These are phyloP conservation scores for Mortierella alpina DNA, from an alignment of 192 early-diverging fungal species.

Conservation along the genomic window DNA sequence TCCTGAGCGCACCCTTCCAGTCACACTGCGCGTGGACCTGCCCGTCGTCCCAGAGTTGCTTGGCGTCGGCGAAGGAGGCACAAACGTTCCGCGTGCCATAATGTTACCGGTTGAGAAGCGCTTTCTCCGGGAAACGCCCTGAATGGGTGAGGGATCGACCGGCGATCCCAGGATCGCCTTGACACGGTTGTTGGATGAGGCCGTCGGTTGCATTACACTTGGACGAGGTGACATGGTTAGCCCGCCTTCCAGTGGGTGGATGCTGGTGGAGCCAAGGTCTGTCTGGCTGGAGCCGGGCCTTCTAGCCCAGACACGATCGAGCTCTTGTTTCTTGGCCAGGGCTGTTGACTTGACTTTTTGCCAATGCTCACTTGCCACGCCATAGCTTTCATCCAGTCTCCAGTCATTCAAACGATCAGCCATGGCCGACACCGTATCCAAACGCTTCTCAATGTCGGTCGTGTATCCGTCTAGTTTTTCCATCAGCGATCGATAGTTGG, in stretches of 20 bases:
- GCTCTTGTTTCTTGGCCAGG: conserved; percentile 54
- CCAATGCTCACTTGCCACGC: conserved; percentile 60
- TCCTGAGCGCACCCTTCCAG: conserved; percentile 29
- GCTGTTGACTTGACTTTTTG: conserved; percentile 56
- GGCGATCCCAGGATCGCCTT: conserved; percentile 46
- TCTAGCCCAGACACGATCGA: conserved; percentile 39
- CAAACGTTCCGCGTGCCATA: conserved; percentile 23
- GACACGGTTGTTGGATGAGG: conserved; percentile 37
- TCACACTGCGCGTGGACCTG: not conserved
- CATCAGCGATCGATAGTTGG: conserved; percentile 15
- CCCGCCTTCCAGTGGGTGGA: conserved; percentile 25
- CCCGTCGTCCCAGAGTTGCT: not conserved
- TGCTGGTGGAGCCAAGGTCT: conserved; percentile 5
- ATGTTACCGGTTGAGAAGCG: conserved; percentile 43
- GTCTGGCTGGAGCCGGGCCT: not conserved
- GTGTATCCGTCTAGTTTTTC: conserved; percentile 30
- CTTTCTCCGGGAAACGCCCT: conserved; percentile 13
- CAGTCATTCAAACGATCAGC: conserved; percentile 51
- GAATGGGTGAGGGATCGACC: conserved; percentile 10
- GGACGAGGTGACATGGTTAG: conserved; percentile 5
- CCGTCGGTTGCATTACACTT: conserved; percentile 39
- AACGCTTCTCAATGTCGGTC: conserved; percentile 32
- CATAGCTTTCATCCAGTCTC: conserved; percentile 56
- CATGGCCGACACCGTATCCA: conserved; percentile 24
- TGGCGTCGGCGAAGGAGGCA: conserved; percentile 27